Percentiles rank a stretch among this genome's conserved stretches.
These are phyloP conservation scores for Candida methanosorbosa DNA, from an alignment of 805 yeast genomes.

Conservation along the genomic window DNA sequence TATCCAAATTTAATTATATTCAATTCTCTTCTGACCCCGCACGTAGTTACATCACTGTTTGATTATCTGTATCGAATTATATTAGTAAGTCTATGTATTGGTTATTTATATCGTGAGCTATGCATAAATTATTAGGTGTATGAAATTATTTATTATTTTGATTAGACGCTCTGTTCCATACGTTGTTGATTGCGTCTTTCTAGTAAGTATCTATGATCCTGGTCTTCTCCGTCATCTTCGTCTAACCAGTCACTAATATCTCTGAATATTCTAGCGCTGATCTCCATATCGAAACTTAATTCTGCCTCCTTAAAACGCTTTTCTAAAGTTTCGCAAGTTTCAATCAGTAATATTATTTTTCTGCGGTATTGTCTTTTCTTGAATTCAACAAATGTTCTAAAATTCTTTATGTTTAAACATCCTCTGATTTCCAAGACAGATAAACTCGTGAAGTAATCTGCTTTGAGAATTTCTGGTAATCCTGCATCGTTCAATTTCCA, in stretches of 20 bases:
- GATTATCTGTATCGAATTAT: too few species aligned
- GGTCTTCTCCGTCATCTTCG: slow-evolving; percentile 32
- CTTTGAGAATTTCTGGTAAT: slow-evolving; percentile 24
- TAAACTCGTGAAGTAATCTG: slow-evolving; percentile 45
- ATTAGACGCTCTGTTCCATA: neutral
- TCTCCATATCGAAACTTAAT: slow-evolving; percentile 42
- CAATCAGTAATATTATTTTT: slow-evolving; percentile 52
- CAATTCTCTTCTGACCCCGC: too few species aligned
- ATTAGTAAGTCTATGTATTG: too few species aligned
- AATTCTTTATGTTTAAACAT: slow-evolving; percentile 44
- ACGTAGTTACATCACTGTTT: too few species aligned
- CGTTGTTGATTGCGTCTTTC: neutral
- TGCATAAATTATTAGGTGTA: too few species aligned
- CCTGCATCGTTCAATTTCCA: slow-evolving; percentile 24
- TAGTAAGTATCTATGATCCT: slow-evolving; percentile 1
- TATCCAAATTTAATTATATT: too few species aligned
- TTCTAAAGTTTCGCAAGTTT: slow-evolving; percentile 69
- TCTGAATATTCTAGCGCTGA: slow-evolving; percentile 45
- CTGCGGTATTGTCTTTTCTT: slow-evolving; percentile 39
- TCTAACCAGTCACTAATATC: slow-evolving; percentile 64
- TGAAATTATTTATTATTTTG: too few species aligned
- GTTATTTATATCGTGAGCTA: too few species aligned
- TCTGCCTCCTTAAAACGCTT: slow-evolving; percentile 53
- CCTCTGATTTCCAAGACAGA: slow-evolving; percentile 73
- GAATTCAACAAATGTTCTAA: slow-evolving; percentile 61